Evolutionary conservation across 129 eudicot genomes (phyloP), one percentile per base, ranked within the genome.

Genomic region (Apium graveolens): DNA sequence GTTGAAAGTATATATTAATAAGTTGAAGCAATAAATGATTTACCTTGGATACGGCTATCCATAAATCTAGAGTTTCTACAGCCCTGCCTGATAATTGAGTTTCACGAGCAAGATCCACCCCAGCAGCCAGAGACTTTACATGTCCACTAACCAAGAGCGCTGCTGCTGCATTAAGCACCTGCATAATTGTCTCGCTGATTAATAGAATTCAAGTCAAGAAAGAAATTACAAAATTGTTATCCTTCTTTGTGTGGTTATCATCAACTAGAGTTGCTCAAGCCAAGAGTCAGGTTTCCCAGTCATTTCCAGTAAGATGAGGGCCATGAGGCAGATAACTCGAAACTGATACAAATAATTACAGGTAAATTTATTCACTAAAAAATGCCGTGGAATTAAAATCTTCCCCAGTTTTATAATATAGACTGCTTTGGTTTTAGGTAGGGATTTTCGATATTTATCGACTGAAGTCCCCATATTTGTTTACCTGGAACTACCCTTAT

Each of bases 131-230:
- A 84, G 75, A 84, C 13, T 82, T 85, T 63, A 87, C 97, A 20
- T 73, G 74, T 60, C 98, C 97, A 76, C 95, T 82, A 21, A 91
- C 98, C 84, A 90, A 84, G 31, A 93, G 87, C 34, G 98, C 94
- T 35, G 97, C 97, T 46, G 90, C 98, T 7, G 98, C 97, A 79
- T 93, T 93, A 41, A 93, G 88, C 76, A 89, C 96, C 98, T 93
- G 83, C 82, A 60, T 49, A 41, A 60, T 45, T 51, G 73, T 70
- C 69, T 48, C 20, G 35, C 26, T 24, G 31, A 35, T 48, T 43
- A 65, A 43, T 7, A 24, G 31, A 42, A 80, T 24, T 74, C 73
- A 32, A 70, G 21, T 11, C 41, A 65, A 39, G 11, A 78, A 44
- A 41, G 18, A 7, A 65, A 8, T 26, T 24, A 46, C 20, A 10